Evolutionary conservation across 352 stramenopile genomes (phyloP), one percentile per base, ranked within the genome.

Genomic region (Phytophthora capsici): DNA sequence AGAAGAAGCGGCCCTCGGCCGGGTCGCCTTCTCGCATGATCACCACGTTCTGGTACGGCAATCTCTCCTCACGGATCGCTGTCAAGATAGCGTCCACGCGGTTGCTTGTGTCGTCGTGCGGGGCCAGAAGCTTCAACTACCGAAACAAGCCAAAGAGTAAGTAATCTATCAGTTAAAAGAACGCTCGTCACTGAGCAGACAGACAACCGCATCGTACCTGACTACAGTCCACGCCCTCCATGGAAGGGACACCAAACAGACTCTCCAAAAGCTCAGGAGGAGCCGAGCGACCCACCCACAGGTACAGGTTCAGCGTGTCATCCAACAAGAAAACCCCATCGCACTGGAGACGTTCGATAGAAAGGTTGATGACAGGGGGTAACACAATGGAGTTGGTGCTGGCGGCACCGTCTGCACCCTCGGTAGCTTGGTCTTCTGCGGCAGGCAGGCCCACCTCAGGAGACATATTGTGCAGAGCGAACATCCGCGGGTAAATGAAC

Each of bases 401-500:
- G 25, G 63, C 34, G 30, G 56, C 41, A 45, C 20, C 17, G 6
- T 78, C 54, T 6, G 34, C 46, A 37, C 48, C 61, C 20, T 81
- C 53, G 12, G 50, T 26, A 16, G 66, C 30, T 44, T 79, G 54
- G 50, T 90, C 83, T 34, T 89, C 78, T 47, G 76, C 53, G 9
- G 59, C 62, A 17, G 93, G 88, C n/a, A 96, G 62, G 46, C 97
- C 96, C 22, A 78, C 92, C 48, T 94, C 89, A 3, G 79, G 58
- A 6, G 85, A 77, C 85, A 99, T 96, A 55, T 98, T 96, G 77
- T 96, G 82, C 38, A 98, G 71, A 46, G 91, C 86, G 79, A 99
- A 99, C 77, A 99, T 89, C 14, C 94, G 92, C 23, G 98, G 97
- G 79, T 99, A 99, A 51, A 99, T 96, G 77, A 98, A 99, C 60